Evolutionary conservation across 805 yeast species (phyloP).

Genomic region (Priceomyces carsonii): DNA sequence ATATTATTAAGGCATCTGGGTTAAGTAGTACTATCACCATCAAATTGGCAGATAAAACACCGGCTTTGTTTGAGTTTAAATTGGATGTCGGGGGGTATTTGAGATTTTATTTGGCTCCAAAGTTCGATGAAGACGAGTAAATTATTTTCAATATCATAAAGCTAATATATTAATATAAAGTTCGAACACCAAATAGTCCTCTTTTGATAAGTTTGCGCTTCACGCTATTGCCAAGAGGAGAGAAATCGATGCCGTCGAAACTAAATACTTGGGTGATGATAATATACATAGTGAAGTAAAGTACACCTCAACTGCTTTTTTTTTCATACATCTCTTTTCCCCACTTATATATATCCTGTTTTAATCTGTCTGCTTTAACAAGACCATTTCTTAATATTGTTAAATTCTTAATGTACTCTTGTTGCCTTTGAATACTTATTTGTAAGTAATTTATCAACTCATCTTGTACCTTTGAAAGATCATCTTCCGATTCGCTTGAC

Average conservation of each 20-base stretch:
- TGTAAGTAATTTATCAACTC: slow-evolving; percentile 44
- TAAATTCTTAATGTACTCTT: slow-evolving; percentile 83
- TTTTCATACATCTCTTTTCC: slow-evolving; percentile 75
- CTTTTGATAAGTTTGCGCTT: too few species aligned
- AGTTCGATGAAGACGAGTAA: slow-evolving; percentile 85
- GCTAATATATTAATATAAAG: slow-evolving; percentile 24
- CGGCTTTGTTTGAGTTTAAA: slow-evolving; percentile 91
- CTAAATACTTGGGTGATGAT: too few species aligned
- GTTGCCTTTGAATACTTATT: slow-evolving; percentile 50
- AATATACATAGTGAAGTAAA: neutral
- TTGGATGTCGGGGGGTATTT: slow-evolving; percentile 84
- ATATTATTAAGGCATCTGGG: slow-evolving; percentile 88
- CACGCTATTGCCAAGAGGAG: too few species aligned
- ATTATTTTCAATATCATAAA: too few species aligned
- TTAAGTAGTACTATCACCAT: slow-evolving; percentile 77
- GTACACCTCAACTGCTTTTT: slow-evolving; percentile 18
- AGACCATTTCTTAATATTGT: slow-evolving; percentile 73
- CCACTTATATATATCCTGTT: slow-evolving; percentile 75
- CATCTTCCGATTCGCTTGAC: slow-evolving; percentile 26
- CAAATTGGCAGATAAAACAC: slow-evolving; percentile 86
- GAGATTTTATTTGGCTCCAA: slow-evolving; percentile 96
- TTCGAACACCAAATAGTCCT: too few species aligned
- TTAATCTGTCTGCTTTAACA: slow-evolving; percentile 74
- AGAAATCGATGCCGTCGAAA: too few species aligned
- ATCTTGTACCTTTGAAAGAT: slow-evolving; percentile 60